Percentiles rank a stretch among this genome's conserved stretches.
phyloP scores from a whole-genome alignment of 1,139 yeast genomes.

The Debaryomyces subglobosus region DNA sequence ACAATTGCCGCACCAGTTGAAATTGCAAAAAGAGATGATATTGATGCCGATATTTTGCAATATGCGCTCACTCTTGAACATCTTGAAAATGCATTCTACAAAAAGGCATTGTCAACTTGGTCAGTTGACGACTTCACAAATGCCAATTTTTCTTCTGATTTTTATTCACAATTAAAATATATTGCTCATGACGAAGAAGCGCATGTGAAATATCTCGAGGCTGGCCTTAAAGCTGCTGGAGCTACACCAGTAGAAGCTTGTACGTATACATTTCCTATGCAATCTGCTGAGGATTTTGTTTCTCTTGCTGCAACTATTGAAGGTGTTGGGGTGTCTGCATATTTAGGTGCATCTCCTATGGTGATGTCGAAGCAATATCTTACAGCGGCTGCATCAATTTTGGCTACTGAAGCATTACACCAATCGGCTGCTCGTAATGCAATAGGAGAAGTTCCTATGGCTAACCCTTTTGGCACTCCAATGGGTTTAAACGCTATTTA shows the following conservation, averaged over 20 bases:
- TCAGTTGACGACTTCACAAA: constrained; percentile 3
- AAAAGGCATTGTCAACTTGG: constrained; percentile 2
- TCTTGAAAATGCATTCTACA: constrained; percentile 2
- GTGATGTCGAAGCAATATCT: background rate
- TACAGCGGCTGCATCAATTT: constrained; percentile 1
- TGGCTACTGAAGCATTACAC: constrained; percentile 5
- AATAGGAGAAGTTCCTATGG: constrained; percentile 1
- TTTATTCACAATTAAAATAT: background rate
- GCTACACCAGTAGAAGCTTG: constrained; percentile 3
- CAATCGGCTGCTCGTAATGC: constrained; percentile 3
- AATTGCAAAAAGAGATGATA: background rate
- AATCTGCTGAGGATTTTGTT: background rate
- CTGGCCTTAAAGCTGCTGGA: constrained; percentile 4
- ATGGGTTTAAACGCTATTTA: constrained; percentile 1
- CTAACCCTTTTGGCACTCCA: constrained; percentile 2
- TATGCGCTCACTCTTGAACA: constrained; percentile 4
- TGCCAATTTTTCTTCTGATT: constrained; percentile 1
- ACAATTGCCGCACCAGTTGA: background rate
- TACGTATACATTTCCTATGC: background rate
- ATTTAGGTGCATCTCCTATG: background rate
- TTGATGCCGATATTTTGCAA: constrained; percentile 3
- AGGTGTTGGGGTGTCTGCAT: constrained; percentile 5
- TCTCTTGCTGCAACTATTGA: constrained; percentile 4
- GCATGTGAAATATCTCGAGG: constrained; percentile 2
- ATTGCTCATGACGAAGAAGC: constrained; percentile 4